A percentile compares a stretch with the other conserved stretches of the same genome.
phyloP scores from a whole-genome alignment of 1,284 basidiomycete genomes.

The Mixia osmundae region DNA sequence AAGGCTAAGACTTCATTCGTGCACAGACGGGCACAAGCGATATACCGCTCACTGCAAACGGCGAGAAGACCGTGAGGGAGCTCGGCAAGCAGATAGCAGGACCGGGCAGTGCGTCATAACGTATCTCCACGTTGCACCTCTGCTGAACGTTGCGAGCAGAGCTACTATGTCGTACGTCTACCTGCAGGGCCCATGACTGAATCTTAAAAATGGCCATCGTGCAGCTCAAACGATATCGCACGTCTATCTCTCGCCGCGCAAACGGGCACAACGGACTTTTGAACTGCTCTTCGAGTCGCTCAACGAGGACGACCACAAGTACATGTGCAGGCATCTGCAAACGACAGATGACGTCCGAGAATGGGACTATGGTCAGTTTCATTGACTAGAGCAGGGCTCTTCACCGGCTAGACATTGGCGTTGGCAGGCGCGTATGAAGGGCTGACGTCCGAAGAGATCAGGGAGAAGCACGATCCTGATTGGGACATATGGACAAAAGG shows the following conservation, averaged over 20 bases:
- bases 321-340: no score
- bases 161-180: no score
- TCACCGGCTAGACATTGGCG: no score
- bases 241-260: conserved; percentile 57
- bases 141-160: no score
- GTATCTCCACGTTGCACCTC: no score
- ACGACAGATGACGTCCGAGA: conserved; percentile 37
- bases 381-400: no score
- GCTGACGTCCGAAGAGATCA: conserved; percentile 37
- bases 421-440: conserved; percentile 82
- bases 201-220: no score
- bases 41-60: conserved; percentile 59
- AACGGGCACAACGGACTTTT: conserved; percentile 61
- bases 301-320: conserved; percentile 21
- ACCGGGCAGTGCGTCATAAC: conserved; percentile 47
- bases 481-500: conserved; percentile 23
- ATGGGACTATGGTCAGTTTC: conserved; percentile 81
- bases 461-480: conserved; percentile 25
- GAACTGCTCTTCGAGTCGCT: conserved; percentile 46
- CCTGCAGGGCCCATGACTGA: no score
- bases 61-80: conserved; percentile 45
- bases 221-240: conserved; percentile 50
- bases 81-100: conserved; percentile 47
- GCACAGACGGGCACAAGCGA: conserved; percentile 68
- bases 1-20: no score